Percentiles rank a stretch among this genome's conserved stretches.
These are phyloP conservation scores for Prunus davidiana DNA, from an alignment of 306 rosid species.

Conservation along the genomic window DNA sequence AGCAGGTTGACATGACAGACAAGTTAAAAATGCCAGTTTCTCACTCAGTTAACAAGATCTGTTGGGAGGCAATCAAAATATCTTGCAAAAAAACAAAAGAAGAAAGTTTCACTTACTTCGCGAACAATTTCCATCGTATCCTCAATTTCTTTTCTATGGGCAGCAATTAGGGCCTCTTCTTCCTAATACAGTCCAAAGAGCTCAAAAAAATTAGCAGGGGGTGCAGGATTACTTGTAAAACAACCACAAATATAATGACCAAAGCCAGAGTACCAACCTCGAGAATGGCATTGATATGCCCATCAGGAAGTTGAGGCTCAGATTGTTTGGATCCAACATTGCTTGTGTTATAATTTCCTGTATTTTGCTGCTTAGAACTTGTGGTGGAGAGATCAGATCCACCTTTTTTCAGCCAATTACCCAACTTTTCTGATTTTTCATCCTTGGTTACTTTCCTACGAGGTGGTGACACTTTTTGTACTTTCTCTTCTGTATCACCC, in stretches of 20 bases:
- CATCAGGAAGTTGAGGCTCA: slow-evolving; percentile 63
- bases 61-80: not conserved
- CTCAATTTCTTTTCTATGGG: slow-evolving; percentile 96
- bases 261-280: slow-evolving; percentile 59
- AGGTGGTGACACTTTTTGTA: slow-evolving; percentile 86
- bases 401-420: slow-evolving; percentile 53
- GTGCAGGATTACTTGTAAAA: slow-evolving; percentile 11
- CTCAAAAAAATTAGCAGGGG: slow-evolving; percentile 24
- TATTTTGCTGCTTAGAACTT: slow-evolving; percentile 53
- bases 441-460: slow-evolving; percentile 68
- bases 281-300: slow-evolving; percentile 72
- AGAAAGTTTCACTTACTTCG: slow-evolving; percentile 55
- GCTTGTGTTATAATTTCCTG: slow-evolving; percentile 42
- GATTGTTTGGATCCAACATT: slow-evolving; percentile 45
- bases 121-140: slow-evolving; percentile 99
- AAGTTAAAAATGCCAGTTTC: not conserved
- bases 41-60: not conserved
- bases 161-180: slow-evolving; percentile 91
- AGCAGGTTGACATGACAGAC: not conserved
- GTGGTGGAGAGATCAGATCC: slow-evolving; percentile 55
- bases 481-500: slow-evolving; percentile 60
- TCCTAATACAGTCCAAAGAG: slow-evolving; percentile 51
- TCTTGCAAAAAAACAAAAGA: not conserved
- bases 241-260: not conserved
- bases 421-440: slow-evolving; percentile 69